Evolutionary conservation across 129 eudicot genomes (phyloP).

Genomic region (Mikania micrantha): DNA sequence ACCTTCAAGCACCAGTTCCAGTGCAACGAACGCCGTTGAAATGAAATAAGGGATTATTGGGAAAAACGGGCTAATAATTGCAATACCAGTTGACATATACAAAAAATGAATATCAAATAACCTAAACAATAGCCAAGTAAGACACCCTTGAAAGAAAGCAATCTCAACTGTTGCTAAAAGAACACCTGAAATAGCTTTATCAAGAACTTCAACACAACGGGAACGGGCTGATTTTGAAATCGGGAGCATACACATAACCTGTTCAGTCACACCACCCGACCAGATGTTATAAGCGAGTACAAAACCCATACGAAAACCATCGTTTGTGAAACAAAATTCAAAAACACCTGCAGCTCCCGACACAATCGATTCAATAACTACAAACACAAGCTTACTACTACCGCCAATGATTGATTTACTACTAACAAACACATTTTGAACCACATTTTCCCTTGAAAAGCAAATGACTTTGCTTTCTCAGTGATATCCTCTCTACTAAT

Average conservation of each 20-base stretch:
- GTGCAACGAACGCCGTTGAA: slow-evolving; percentile 60
- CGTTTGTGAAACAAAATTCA: slow-evolving; percentile 64
- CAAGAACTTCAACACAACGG: slow-evolving; percentile 86
- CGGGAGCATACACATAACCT: slow-evolving; percentile 76
- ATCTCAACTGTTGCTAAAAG: slow-evolving; percentile 81
- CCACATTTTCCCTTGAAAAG: slow-evolving; percentile 76
- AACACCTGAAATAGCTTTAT: slow-evolving; percentile 81
- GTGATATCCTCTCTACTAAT: slow-evolving; percentile 63
- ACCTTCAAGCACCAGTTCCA: slow-evolving; percentile 81
- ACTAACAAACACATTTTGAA: slow-evolving; percentile 59
- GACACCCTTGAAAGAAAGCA: slow-evolving; percentile 89
- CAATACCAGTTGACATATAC: slow-evolving; percentile 79
- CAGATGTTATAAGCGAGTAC: slow-evolving; percentile 80
- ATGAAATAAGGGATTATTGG: slow-evolving; percentile 76
- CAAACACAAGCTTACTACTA: slow-evolving; percentile 55
- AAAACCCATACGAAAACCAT: slow-evolving; percentile 92
- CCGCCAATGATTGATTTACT: slow-evolving; percentile 71
- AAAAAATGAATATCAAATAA: slow-evolving; percentile 70
- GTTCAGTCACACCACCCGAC: slow-evolving; percentile 96
- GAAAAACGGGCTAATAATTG: slow-evolving; percentile 79
- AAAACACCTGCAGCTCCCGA: slow-evolving; percentile 83
- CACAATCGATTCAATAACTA: slow-evolving; percentile 49
- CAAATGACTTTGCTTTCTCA: slow-evolving; percentile 67
- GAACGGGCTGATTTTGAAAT: slow-evolving; percentile 53
- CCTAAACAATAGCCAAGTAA: slow-evolving; percentile 93